Evolutionary conservation across 2,329 filamentous ascomycete genomes (phyloP).

Genomic region (Diaporthe citri): DNA sequence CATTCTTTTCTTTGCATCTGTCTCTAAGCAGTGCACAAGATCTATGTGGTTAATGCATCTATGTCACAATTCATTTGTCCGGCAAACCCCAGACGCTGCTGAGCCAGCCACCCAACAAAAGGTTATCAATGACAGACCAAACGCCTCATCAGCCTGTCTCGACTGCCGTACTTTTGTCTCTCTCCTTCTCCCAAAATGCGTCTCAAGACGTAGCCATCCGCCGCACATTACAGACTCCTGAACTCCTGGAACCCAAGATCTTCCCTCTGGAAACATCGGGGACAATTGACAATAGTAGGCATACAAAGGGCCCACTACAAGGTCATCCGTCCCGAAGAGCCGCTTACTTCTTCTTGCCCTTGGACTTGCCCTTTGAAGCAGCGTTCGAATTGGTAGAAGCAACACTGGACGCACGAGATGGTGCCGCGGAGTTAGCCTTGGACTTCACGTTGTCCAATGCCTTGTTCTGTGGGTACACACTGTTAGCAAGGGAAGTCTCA

Average conservation of each 20-base stretch:
- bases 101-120: slow-evolving; percentile 25
- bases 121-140: slow-evolving; percentile 22
- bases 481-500: slow-evolving; percentile 27
- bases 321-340: neutral
- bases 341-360: slow-evolving; percentile 66
- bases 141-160: slow-evolving; percentile 28
- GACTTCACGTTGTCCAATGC: slow-evolving; percentile 89
- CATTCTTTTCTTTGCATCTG: slow-evolving; percentile 14
- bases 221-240: slow-evolving; percentile 17
- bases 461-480: slow-evolving; percentile 78
- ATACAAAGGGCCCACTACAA: neutral
- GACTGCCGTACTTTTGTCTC: slow-evolving; percentile 26
- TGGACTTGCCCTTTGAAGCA: slow-evolving; percentile 58
- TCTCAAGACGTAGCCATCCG: neutral
- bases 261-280: neutral
- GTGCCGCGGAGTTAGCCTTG: slow-evolving; percentile 81
- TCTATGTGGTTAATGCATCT: slow-evolving; percentile 32
- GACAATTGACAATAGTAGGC: neutral
- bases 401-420: slow-evolving; percentile 90
- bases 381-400: slow-evolving; percentile 76
- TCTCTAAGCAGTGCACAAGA: slow-evolving; percentile 8
- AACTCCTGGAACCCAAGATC: slow-evolving; percentile 31
- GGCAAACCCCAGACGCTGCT: slow-evolving; percentile 14
- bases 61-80: slow-evolving; percentile 1
- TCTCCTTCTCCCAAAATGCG: neutral